A percentile compares a stretch with the other conserved stretches of the same genome.
These are phyloP conservation scores for Carallia pectinifolia DNA, from an alignment of 345 rosid genomes.

Conservation along the genomic window DNA sequence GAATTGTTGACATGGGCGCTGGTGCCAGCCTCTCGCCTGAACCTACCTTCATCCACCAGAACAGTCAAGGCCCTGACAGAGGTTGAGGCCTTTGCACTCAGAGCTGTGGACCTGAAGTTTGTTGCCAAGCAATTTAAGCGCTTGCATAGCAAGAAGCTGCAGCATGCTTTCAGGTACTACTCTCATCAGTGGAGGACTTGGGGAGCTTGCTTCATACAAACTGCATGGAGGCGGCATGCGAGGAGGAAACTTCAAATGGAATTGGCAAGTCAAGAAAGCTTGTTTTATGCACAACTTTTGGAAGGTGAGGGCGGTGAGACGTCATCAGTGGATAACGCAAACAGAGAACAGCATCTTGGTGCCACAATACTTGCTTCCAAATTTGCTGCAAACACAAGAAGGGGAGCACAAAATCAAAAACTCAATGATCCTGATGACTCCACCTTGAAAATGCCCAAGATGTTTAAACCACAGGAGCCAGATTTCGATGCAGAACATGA, in stretches of 20 bases:
- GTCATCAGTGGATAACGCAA: slow-evolving; percentile 13
- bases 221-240: slow-evolving; percentile 64
- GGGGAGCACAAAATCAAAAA: slow-evolving; percentile 35
- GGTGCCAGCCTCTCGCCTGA: slow-evolving; percentile 42
- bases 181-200: slow-evolving; percentile 91
- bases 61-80: slow-evolving; percentile 60
- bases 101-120: slow-evolving; percentile 69
- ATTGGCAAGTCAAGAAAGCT: slow-evolving; percentile 56
- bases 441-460: slow-evolving; percentile 72
- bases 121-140: slow-evolving; percentile 83
- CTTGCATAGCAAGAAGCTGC: slow-evolving; percentile 79
- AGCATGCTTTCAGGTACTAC: slow-evolving; percentile 90
- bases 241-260: slow-evolving; percentile 66
- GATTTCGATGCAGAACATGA: slow-evolving; percentile 47
- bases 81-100: slow-evolving; percentile 76
- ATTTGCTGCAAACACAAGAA: slow-evolving; percentile 61
- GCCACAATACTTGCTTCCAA: slow-evolving; percentile 65
- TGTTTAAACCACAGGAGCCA: slow-evolving; percentile 78
- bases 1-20: slow-evolving; percentile 86
- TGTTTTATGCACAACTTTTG: slow-evolving; percentile 19
- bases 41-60: slow-evolving; percentile 71
- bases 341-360: slow-evolving; percentile 41
- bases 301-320: slow-evolving; percentile 12
- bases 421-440: slow-evolving; percentile 47
- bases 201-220: slow-evolving; percentile 78